Conservation (phyloP, 1,284 basidiomycete species). For the Albatrellus sp. region DNA sequence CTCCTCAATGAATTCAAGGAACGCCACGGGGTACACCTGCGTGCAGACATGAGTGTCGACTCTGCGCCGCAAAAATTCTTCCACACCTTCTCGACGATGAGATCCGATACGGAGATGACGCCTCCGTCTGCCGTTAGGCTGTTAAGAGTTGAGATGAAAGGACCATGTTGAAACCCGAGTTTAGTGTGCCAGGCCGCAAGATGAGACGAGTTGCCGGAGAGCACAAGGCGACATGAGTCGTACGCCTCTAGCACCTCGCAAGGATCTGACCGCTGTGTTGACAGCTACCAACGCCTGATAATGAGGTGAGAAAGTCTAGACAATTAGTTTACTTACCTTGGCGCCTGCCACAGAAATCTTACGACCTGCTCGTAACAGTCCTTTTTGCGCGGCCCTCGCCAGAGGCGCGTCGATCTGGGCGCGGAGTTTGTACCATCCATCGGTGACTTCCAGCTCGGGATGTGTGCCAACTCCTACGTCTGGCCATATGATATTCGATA, state of each 20-base stretch:
- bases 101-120: conserved; percentile 60
- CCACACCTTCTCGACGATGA: conserved; percentile 57
- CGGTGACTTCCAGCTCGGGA: conserved; percentile 75
- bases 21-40: conserved; percentile 52
- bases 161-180: conserved; percentile 60
- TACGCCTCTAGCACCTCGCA: conserved; percentile 79
- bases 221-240: conserved; percentile 47
- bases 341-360: conserved; percentile 80
- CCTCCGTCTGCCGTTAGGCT: conserved; percentile 82
- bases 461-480: conserved; percentile 22
- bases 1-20: conserved; percentile 44
- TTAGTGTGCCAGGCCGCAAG: conserved; percentile 81
- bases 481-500: conserved; percentile 60
- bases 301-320: not conserved
- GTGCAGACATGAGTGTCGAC: not conserved
- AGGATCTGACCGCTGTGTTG: conserved; percentile 61
- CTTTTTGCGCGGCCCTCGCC: conserved; percentile 52
- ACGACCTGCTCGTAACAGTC: conserved; percentile 61
- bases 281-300: conserved; percentile 36
- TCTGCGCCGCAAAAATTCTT: conserved; percentile 14
- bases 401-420: conserved; percentile 69
- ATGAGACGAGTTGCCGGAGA: conserved; percentile 79
- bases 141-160: conserved; percentile 65
- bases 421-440: conserved; percentile 90
- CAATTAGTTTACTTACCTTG: conserved; percentile 36